These are phyloP conservation scores for Choiromyces venosus DNA, from an alignment of 495 filamentous ascomycete genomes.

Conservation along the genomic window DNA sequence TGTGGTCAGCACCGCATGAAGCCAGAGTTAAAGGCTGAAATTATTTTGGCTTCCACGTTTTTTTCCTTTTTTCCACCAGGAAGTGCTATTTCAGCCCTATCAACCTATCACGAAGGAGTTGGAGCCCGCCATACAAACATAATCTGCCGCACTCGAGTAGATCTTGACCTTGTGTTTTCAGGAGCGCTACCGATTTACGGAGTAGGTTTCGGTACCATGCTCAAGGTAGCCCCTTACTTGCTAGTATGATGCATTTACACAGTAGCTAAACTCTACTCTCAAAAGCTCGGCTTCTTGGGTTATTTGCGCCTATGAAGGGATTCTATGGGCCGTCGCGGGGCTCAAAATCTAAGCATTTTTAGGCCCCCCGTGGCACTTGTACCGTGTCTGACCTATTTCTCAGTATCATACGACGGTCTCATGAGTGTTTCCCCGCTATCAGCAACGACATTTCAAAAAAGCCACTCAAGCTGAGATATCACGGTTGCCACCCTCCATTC, in stretches of 20 bases:
- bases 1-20: not conserved
- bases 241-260: not conserved
- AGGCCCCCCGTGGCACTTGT: not conserved
- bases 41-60: not conserved
- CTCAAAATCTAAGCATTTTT: not conserved
- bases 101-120: not conserved
- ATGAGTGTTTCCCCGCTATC: not conserved
- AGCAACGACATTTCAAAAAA: not conserved
- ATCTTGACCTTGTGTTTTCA: not conserved
- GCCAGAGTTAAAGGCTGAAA: not conserved
- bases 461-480: not conserved
- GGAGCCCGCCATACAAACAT: not conserved
- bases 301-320: too few relatives aligned
- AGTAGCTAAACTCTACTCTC: not conserved
- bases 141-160: not conserved
- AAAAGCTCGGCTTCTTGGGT: not conserved
- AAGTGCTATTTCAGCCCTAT: not conserved
- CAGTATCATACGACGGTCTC: not conserved
- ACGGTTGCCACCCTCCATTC: not conserved
- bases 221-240: not conserved
- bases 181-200: not conserved
- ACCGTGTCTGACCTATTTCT: not conserved
- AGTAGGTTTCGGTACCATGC: not conserved
- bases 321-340: too few relatives aligned
- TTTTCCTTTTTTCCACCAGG: not conserved